Evolutionary conservation across 306 rosid species (phyloP), one percentile per base, ranked within the genome.

Genomic region (Pachyrhizus erosus): DNA sequence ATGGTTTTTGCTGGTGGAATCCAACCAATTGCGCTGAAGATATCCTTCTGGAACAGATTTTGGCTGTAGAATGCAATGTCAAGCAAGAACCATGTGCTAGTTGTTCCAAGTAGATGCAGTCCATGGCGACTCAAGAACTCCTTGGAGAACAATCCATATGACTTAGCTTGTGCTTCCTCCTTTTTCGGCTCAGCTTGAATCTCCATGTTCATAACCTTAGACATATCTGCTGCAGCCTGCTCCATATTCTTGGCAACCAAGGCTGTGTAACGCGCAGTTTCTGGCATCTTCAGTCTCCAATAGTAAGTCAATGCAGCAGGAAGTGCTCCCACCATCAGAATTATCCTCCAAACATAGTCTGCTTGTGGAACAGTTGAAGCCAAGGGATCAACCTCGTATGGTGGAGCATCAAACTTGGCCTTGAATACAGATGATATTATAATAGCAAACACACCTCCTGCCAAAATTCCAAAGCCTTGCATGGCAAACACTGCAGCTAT

Each of bases 401-500:
- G 0, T 2, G 89, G 88, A 52, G 89, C 83, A 69, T 79, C 64
- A 73, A 61, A 93, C 77, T 6, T 77, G 12, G 90, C 42, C 43
- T 87, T 86, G 26, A 91, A 93, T 0, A 67, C 57, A 1, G 60
- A 5, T 5, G 98, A 40, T 10, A 87, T 10, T 4, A 93, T 15
- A 9, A 91, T 86, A 0, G 94, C 92, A 81, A 91, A 89, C 9
- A 88, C 40, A 4, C 96, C 98, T 17, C 94, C 98, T 0, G 89
- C 88, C 70, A 93, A 78, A 67, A 93, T 93, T 40, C 96, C 98
- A 78, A 93, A 93, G 0, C 94, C 98, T 34, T 93, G 93, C 98
- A 93, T 93, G 0, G 97, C 96, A 82, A 93, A 93, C 23, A 93
- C 96, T 0, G 94, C 93, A 54, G 98, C 92, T 31, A 93, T 79